Percentiles rank a stretch among this genome's conserved stretches.
Evolutionary conservation across 352 stramenopile species (phyloP).

Genomic region (Pythium phragmitis): DNA sequence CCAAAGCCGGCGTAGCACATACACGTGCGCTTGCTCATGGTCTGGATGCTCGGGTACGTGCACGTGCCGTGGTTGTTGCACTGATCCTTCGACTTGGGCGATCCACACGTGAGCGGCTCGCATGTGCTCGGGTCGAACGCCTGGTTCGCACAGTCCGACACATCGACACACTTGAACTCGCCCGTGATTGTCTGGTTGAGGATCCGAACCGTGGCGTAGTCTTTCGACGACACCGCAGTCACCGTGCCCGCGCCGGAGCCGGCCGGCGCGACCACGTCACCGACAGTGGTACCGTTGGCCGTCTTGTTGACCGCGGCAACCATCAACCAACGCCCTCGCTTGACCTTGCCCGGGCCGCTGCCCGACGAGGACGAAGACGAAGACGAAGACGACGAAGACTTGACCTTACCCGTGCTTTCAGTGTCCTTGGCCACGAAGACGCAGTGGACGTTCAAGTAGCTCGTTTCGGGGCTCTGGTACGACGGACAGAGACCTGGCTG

Average conservation of each 20-base stretch:
- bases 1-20: constrained; percentile 40
- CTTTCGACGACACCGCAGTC: constrained; percentile 27
- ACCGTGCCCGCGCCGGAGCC: constrained; percentile 2
- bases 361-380: constrained; percentile 9
- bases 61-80: constrained; percentile 51
- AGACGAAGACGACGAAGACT: constrained; percentile 18
- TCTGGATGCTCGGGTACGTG: constrained; percentile 37
- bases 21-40: constrained; percentile 33
- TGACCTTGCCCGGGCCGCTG: not conserved
- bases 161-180: constrained; percentile 41
- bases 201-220: constrained; percentile 58
- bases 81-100: constrained; percentile 23
- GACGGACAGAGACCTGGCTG: constrained; percentile 75
- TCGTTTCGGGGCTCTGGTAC: constrained; percentile 66
- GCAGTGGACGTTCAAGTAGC: constrained; percentile 83
- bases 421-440: constrained; percentile 73
- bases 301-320: constrained; percentile 22
- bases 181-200: constrained; percentile 50
- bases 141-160: constrained; percentile 43
- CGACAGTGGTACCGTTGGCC: constrained; percentile 10
- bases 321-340: constrained; percentile 25
- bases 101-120: constrained; percentile 33
- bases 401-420: constrained; percentile 19
- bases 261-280: constrained; percentile 13
- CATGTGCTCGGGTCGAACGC: constrained; percentile 38